Conservation (phyloP, 208 protist genomes). For the Phytomonas sp. region DNA sequence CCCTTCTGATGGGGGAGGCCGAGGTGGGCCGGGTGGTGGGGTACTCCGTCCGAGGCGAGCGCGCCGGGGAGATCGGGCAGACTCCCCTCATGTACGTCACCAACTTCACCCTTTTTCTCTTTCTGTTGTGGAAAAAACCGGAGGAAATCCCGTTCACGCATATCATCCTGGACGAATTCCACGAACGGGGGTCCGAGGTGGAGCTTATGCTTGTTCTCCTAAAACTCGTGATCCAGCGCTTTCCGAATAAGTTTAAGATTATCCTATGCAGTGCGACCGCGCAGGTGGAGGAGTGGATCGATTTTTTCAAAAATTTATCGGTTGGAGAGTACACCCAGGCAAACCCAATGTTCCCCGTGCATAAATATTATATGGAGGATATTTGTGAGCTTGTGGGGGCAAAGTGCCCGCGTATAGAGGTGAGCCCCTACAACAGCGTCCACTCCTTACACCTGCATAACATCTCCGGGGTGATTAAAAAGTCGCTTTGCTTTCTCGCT, state of each 20-base stretch:
- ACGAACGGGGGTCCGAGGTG: constrained; percentile 91
- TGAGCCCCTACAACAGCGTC: constrained; percentile 19
- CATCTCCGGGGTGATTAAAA: constrained; percentile 23
- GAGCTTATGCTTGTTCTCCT: constrained; percentile 89
- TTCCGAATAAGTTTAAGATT: constrained; percentile 48
- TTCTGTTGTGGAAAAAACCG: constrained; percentile 38
- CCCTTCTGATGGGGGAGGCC: constrained; percentile 37
- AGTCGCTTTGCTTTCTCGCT: constrained; percentile 59
- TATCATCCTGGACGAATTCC: constrained; percentile 93
- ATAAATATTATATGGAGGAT: constrained; percentile 85
- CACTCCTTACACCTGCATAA: no score
- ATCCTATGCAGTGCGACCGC: constrained; percentile 90
- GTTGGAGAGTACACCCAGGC: constrained; percentile 76
- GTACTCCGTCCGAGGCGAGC: constrained; percentile 84
- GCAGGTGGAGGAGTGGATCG: constrained; percentile 76
- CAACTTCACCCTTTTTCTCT: constrained; percentile 80
- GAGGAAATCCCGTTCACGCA: constrained; percentile 67
- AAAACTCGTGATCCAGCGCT: constrained; percentile 54
- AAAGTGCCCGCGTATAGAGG: constrained; percentile 31
- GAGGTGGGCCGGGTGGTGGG: constrained; percentile 63
- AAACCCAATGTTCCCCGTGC: constrained; percentile 62
- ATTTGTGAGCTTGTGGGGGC: constrained; percentile 52
- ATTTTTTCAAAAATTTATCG: constrained; percentile 75
- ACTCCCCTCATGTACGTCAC: constrained; percentile 86
- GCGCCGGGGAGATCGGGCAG: constrained; percentile 51